Evolutionary conservation across 306 rosid genomes (phyloP).

Genomic region (Glycine latifolia): DNA sequence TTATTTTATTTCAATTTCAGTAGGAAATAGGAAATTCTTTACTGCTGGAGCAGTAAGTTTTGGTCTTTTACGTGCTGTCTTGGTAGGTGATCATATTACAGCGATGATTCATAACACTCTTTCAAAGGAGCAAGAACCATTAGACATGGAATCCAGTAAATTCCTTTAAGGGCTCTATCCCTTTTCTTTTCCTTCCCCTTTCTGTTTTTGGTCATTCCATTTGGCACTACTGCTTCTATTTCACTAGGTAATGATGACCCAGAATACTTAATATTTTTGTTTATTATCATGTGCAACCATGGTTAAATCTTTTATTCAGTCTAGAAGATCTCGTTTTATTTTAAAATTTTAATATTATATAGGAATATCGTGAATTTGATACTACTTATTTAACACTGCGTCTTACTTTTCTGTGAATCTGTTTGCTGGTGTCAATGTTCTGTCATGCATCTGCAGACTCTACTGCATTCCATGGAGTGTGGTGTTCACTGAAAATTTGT

Average conservation of each 20-base stretch:
- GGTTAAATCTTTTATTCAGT: neutral
- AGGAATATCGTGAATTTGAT: neutral
- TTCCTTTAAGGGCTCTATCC: too few relatives aligned
- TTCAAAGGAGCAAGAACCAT: neutral
- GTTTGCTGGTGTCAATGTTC: conserved; percentile 4
- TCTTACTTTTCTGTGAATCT: neutral
- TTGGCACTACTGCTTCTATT: too few relatives aligned
- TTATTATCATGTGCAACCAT: neutral
- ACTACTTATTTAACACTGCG: neutral
- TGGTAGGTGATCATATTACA: neutral
- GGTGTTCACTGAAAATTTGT: neutral
- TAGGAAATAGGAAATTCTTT: neutral
- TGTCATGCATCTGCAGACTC: conserved; percentile 14
- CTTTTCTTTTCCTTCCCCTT: too few relatives aligned
- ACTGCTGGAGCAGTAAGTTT: conserved; percentile 6
- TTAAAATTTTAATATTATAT: neutral
- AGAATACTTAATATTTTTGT: too few relatives aligned
- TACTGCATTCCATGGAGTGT: neutral
- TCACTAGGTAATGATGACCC: too few relatives aligned
- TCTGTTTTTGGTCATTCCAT: too few relatives aligned
- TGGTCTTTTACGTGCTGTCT: conserved; percentile 18
- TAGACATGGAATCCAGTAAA: neutral
- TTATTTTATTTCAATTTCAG: neutral
- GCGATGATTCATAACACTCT: neutral
- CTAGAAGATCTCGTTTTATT: neutral